A percentile compares a stretch with the other conserved stretches of the same genome.
Evolutionary conservation across 2,329 filamentous ascomycete species (phyloP).

Genomic region (Knufia petricola): DNA sequence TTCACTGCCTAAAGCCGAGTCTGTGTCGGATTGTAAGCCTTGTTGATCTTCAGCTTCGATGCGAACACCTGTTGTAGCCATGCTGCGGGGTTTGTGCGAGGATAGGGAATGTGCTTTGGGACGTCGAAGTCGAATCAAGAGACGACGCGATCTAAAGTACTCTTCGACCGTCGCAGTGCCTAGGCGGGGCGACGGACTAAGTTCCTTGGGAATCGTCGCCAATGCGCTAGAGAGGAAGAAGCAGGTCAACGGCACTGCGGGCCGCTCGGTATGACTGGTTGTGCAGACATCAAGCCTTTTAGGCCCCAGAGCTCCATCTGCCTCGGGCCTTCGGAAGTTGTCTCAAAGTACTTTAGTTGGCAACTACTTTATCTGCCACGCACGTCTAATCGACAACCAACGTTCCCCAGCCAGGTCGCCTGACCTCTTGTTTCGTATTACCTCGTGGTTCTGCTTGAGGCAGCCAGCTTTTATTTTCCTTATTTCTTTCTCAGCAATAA

Average conservation of each 20-base stretch:
- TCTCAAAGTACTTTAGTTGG: not conserved
- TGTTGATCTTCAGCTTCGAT: constrained; percentile 2
- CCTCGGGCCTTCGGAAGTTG: not conserved
- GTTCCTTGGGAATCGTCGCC: not conserved
- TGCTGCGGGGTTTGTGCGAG: not conserved
- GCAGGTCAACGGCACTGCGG: not conserved
- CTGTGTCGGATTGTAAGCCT: constrained; percentile 1
- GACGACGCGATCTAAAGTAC: not conserved
- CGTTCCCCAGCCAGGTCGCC: constrained; percentile 1
- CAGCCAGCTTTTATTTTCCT: constrained; percentile 1
- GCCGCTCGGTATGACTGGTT: not conserved
- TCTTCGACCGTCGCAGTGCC: not conserved
- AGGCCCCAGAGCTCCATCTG: not conserved
- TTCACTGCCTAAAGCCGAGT: constrained; percentile 15
- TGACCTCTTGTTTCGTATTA: not conserved
- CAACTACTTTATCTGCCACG: no score
- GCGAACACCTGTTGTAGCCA: not conserved
- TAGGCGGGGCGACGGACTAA: not conserved
- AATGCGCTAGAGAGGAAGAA: not conserved
- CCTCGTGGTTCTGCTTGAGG: constrained; percentile 1
- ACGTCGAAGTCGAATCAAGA: not conserved
- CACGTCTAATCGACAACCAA: no score
- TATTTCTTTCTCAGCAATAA: not conserved
- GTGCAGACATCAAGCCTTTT: not conserved
- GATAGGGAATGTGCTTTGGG: not conserved